Conservation (phyloP, 2,329 filamentous ascomycete species). For the Pestalotiopsis sp. region DNA sequence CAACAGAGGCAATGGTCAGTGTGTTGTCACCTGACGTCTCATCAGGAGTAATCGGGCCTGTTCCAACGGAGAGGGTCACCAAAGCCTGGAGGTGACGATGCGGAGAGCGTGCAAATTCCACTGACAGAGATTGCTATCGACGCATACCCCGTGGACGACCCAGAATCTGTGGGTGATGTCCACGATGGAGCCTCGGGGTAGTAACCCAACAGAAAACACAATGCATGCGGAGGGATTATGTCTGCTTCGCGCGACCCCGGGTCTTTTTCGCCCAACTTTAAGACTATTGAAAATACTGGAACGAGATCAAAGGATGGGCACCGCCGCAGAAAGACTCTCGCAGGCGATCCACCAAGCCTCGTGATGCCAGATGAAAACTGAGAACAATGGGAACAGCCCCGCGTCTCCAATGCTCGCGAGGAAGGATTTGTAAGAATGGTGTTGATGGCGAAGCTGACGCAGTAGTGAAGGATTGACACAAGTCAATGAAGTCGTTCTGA, state of each 20-base stretch:
- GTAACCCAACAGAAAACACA: not conserved
- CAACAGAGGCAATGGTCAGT: not conserved
- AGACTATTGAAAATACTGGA: not conserved
- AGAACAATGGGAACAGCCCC: not conserved
- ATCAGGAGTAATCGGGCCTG: not conserved
- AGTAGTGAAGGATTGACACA: not conserved
- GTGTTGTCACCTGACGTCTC: not conserved
- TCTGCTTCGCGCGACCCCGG: not conserved
- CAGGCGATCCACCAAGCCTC: not conserved
- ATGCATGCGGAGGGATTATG: not conserved
- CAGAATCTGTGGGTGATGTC: not conserved
- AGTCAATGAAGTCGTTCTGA: not conserved
- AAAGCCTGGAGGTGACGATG: not conserved
- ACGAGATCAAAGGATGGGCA: not conserved
- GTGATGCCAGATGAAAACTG: not conserved
- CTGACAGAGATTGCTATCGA: not conserved
- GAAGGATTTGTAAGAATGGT: not conserved
- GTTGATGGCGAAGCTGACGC: not conserved
- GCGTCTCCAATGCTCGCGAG: not conserved
- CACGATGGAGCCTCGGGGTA: not conserved
- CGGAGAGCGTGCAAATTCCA: not conserved
- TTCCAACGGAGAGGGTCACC: not conserved
- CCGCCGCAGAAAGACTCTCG: not conserved
- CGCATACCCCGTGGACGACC: conserved; percentile 2
- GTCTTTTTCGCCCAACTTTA: not conserved